Conservation (phyloP, 1,284 basidiomycete genomes). For the Trichosporon faecale region DNA sequence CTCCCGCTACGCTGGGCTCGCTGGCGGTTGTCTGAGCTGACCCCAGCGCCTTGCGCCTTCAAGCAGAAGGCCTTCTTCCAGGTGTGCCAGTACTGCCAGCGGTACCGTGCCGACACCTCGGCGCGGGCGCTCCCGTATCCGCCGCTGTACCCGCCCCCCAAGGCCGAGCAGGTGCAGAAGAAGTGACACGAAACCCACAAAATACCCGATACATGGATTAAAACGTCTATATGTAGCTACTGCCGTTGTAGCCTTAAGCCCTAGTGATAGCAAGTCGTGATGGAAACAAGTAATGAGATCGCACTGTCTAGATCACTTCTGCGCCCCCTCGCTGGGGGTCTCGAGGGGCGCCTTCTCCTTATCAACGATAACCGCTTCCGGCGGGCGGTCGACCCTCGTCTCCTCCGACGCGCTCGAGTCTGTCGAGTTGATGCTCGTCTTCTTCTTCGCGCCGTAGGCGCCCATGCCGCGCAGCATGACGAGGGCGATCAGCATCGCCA, state of each 20-base stretch:
- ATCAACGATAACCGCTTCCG: neutral
- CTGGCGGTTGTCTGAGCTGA: neutral
- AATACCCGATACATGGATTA: neutral
- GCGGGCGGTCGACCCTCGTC: neutral
- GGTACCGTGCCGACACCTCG: neutral
- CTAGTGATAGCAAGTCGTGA: neutral
- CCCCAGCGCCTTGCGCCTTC: neutral
- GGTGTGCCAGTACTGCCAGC: neutral
- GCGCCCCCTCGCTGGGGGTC: neutral
- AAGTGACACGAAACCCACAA: neutral
- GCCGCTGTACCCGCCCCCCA: neutral
- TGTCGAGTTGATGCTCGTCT: neutral
- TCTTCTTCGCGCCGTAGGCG: slow-evolving; percentile 16
- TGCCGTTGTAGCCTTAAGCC: neutral
- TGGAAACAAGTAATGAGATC: neutral
- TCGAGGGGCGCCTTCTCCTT: neutral
- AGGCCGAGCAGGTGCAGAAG: neutral
- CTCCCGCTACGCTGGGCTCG: too few relatives aligned
- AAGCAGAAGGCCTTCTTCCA: neutral
- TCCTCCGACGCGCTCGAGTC: neutral
- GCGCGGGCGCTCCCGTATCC: neutral
- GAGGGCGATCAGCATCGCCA: slow-evolving; percentile 36
- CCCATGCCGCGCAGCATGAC: slow-evolving; percentile 40
- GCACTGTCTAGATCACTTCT: neutral
- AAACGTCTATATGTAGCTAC: slow-evolving; percentile 1